phyloP scores from a whole-genome alignment of 179 eudicot genomes.

The Beta macrorhiza region DNA sequence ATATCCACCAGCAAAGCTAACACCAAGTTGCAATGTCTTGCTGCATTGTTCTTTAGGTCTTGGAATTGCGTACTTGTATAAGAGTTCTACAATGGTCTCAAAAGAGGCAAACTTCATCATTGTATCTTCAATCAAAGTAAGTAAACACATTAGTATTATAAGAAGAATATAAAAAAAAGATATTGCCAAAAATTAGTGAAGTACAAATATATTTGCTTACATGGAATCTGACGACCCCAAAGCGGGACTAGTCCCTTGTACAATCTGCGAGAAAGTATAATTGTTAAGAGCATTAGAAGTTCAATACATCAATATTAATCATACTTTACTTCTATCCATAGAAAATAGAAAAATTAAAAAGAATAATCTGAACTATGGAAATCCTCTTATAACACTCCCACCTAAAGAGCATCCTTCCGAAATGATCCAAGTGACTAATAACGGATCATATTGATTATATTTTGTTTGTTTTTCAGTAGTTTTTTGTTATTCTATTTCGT shows the following conservation, averaged over 20 bases:
- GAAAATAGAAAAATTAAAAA: no score
- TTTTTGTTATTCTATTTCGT: no score
- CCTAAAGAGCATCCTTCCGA: no score
- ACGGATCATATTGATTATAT: no score
- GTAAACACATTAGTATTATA: background rate
- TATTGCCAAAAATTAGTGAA: no score
- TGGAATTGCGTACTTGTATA: conserved; percentile 72
- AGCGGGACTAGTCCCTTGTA: conserved; percentile 83
- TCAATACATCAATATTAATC: no score
- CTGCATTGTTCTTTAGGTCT: conserved; percentile 85
- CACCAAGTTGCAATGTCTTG: conserved; percentile 72
- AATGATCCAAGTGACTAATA: no score
- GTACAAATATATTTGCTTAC: conserved; percentile 36
- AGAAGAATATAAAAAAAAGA: background rate
- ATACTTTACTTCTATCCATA: no score
- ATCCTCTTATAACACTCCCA: no score
- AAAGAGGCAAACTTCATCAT: conserved; percentile 95
- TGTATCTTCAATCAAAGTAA: conserved; percentile 54
- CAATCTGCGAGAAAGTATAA: conserved; percentile 41
- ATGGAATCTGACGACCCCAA: conserved; percentile 93
- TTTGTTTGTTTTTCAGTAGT: no score
- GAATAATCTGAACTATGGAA: no score
- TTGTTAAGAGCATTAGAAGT: background rate
- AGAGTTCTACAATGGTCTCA: conserved; percentile 67
- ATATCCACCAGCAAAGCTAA: conserved; percentile 85